A percentile compares a stretch with the other conserved stretches of the same genome.
phyloP scores from a whole-genome alignment of 345 rosid species.

The Eucalyptus tenuipes region DNA sequence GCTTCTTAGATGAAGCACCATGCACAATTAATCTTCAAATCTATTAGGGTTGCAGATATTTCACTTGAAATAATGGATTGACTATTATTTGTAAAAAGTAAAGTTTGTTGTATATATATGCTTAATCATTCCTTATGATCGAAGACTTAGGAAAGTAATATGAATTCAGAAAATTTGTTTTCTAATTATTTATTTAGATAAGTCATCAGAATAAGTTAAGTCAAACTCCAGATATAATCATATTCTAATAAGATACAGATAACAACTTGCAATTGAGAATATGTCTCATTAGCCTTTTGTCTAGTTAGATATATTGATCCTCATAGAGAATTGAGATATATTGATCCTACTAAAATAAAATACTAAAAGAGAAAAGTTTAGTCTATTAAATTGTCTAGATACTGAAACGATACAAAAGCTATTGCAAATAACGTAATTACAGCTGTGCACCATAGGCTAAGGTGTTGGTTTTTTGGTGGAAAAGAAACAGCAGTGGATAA shows the following conservation, averaged over 20 bases:
- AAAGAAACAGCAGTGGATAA: not conserved
- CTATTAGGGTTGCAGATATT: not conserved
- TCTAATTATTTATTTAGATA: not conserved
- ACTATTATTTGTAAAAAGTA: not conserved
- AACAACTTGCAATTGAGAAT: not conserved
- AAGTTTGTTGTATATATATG: no score
- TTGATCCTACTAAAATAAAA: not conserved
- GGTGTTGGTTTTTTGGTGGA: not conserved
- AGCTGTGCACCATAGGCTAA: not conserved
- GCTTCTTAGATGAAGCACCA: not conserved
- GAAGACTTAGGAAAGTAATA: not conserved
- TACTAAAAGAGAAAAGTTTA: not conserved
- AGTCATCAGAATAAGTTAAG: accelerated
- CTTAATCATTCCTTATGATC: not conserved
- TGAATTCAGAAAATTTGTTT: not conserved
- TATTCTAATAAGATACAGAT: not conserved
- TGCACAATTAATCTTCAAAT: not conserved
- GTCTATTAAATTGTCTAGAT: not conserved
- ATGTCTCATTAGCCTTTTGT: not conserved
- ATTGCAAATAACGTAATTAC: not conserved
- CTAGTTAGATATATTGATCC: not conserved
- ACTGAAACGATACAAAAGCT: not conserved
- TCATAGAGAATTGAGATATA: not conserved
- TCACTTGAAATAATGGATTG: not conserved
- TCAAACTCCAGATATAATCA: not conserved